phyloP scores from a whole-genome alignment of 106 monocot species.

The Dioscorea alata region DNA sequence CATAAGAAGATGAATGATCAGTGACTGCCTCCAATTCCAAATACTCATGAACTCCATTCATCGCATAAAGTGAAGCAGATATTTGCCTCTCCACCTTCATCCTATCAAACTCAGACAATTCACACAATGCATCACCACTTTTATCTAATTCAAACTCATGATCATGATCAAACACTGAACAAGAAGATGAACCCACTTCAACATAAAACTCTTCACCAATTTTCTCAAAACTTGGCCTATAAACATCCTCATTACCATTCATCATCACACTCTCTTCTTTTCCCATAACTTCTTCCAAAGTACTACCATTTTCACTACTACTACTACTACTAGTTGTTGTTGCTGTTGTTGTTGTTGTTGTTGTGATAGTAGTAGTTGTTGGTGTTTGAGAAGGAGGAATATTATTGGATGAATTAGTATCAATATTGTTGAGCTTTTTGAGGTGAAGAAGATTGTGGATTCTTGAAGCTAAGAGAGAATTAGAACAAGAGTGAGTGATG shows the following conservation, averaged over 20 bases:
- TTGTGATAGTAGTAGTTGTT: neutral
- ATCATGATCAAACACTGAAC: neutral
- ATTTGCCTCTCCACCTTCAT: conserved; percentile 57
- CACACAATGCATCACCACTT: neutral
- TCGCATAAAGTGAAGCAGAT: conserved; percentile 44
- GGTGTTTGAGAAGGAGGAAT: too few species aligned
- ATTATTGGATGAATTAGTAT: neutral
- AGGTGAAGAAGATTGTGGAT: conserved; percentile 22
- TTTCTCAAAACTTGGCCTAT: too few species aligned
- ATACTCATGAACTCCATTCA: conserved; percentile 56
- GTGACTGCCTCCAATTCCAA: conserved; percentile 44
- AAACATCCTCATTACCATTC: conserved; percentile 6
- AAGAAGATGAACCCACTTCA: too few species aligned
- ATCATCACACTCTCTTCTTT: conserved; percentile 34
- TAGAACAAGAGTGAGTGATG: conserved; percentile 6
- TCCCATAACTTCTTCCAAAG: neutral
- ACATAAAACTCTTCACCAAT: too few species aligned
- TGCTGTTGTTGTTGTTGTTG: neutral
- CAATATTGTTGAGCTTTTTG: conserved; percentile 14
- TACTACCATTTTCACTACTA: neutral
- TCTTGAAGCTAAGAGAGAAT: conserved; percentile 22
- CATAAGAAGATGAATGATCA: conserved; percentile 13
- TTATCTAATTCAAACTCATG: neutral
- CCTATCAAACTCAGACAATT: conserved; percentile 25
- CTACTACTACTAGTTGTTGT: neutral